phyloP scores from a whole-genome alignment of 257 asterid species.

The Forsythia suspensa region DNA sequence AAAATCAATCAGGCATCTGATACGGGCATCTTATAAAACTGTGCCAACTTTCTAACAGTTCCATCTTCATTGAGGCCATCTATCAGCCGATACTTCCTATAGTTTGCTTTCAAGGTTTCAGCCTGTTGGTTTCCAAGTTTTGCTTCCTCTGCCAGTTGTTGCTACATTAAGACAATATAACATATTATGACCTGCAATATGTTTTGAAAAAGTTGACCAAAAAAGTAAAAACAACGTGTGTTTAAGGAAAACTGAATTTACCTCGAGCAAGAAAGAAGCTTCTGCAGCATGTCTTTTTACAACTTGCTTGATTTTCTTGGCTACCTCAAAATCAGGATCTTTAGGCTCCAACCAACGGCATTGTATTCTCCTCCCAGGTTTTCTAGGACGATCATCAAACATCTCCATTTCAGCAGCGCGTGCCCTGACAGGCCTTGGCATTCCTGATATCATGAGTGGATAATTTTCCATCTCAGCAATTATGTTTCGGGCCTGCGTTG shows the following conservation, averaged over 20 bases:
- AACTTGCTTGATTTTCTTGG: conserved; percentile 44
- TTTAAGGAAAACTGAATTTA: conserved; percentile 12
- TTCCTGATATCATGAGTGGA: conserved; percentile 78
- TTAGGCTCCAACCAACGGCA: conserved; percentile 62
- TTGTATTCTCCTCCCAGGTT: conserved; percentile 51
- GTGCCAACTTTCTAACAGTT: conserved; percentile 35
- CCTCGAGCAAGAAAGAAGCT: conserved; percentile 56
- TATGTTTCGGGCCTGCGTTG: conserved; percentile 47
- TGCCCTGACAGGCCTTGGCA: conserved; percentile 88
- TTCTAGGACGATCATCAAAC: conserved; percentile 81
- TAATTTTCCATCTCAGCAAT: conserved; percentile 31
- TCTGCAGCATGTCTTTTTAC: conserved; percentile 58
- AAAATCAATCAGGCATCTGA: conserved; percentile 38
- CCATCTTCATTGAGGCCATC: conserved; percentile 45
- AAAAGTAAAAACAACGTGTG: not conserved
- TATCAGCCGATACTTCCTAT: conserved; percentile 51
- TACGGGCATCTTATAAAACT: conserved; percentile 31
- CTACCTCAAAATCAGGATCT: conserved; percentile 61
- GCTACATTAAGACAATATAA: conserved; percentile 29
- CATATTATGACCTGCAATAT: not conserved
- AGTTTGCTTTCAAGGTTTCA: conserved; percentile 45
- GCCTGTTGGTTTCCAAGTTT: conserved; percentile 55
- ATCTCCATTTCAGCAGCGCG: conserved; percentile 54
- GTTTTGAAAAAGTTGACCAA: not conserved
- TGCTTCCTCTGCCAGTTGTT: conserved; percentile 47